Evolutionary conservation across 2,329 filamentous ascomycete genomes (phyloP).

Genomic region (Apiospora hydei): DNA sequence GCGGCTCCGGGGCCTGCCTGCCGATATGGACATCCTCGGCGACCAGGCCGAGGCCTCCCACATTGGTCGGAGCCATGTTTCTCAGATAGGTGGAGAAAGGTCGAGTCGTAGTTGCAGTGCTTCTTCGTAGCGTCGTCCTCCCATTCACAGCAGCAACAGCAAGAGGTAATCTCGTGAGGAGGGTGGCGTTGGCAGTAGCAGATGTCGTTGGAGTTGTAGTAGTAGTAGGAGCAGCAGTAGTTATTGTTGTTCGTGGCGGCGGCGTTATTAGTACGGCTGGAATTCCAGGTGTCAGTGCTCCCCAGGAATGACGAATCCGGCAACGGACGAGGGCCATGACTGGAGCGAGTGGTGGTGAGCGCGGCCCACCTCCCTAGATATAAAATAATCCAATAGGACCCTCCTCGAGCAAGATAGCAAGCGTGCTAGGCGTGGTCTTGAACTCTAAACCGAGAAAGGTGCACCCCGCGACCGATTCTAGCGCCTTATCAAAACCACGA

Average conservation of each 20-base stretch:
- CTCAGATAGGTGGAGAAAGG: slow-evolving; percentile 28
- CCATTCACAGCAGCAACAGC: background rate
- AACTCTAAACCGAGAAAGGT: slow-evolving; percentile 6
- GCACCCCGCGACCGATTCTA: background rate
- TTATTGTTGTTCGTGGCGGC: background rate
- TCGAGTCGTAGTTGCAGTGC: background rate
- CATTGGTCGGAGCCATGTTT: slow-evolving; percentile 30
- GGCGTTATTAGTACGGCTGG: background rate
- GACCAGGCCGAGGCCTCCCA: slow-evolving; percentile 34
- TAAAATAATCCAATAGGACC: background rate
- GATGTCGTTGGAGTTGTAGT: background rate
- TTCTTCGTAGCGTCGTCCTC: background rate
- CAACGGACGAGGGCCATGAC: slow-evolving; percentile 13
- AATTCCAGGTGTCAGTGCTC: background rate
- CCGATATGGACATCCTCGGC: slow-evolving; percentile 33
- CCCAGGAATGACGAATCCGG: slow-evolving; percentile 3
- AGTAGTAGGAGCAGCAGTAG: background rate
- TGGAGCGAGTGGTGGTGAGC: background rate
- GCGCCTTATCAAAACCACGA: background rate
- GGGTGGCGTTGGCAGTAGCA: background rate
- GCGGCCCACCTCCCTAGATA: slow-evolving; percentile 1
- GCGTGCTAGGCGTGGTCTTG: background rate
- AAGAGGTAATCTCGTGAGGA: background rate
- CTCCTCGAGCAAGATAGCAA: background rate
- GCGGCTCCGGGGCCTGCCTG: slow-evolving; percentile 35